Percentiles rank a stretch among this genome's conserved stretches.
Evolutionary conservation across 768 basidiomycete species (phyloP).

Genomic region (Tephrocybe sp.): DNA sequence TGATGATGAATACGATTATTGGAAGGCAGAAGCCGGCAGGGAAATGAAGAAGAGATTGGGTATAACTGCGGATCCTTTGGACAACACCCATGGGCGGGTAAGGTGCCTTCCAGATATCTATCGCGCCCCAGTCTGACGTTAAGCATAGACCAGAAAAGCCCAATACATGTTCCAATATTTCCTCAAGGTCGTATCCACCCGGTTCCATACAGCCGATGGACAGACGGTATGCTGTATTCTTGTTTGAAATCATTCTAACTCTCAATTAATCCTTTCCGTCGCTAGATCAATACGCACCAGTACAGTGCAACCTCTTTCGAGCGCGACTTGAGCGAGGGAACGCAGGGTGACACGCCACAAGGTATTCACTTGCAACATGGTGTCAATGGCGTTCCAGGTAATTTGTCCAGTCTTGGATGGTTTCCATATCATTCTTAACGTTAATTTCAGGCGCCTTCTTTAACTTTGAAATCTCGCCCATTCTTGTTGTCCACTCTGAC

Average conservation of each 20-base stretch:
- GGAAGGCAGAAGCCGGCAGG: conserved; percentile 59
- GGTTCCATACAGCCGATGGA: conserved; percentile 83
- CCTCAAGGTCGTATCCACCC: conserved; percentile 97
- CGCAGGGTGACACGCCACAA: conserved; percentile 52
- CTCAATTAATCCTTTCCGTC: conserved; percentile 7
- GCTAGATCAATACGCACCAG: conserved; percentile 84
- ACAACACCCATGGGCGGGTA: conserved; percentile 60
- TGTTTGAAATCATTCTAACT: neutral
- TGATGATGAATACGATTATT: conserved; percentile 78
- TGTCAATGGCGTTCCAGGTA: conserved; percentile 67
- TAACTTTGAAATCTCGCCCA: conserved; percentile 97
- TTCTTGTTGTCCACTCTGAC: conserved; percentile 90
- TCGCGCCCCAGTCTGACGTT: conserved; percentile 2
- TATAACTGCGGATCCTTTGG: conserved; percentile 75
- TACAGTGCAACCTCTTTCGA: conserved; percentile 97
- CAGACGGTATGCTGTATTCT: conserved; percentile 47
- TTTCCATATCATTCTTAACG: neutral
- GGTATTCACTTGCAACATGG: conserved; percentile 79
- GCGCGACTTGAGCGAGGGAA: conserved; percentile 76
- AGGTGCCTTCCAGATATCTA: conserved; percentile 16
- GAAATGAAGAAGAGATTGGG: conserved; percentile 74
- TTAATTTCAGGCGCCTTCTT: conserved; percentile 70
- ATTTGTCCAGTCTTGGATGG: neutral
- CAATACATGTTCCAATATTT: conserved; percentile 99
- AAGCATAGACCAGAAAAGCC: conserved; percentile 63